A percentile compares a stretch with the other conserved stretches of the same genome.
phyloP scores from a whole-genome alignment of 2,329 filamentous ascomycete species.

The Penicillium expansum region DNA sequence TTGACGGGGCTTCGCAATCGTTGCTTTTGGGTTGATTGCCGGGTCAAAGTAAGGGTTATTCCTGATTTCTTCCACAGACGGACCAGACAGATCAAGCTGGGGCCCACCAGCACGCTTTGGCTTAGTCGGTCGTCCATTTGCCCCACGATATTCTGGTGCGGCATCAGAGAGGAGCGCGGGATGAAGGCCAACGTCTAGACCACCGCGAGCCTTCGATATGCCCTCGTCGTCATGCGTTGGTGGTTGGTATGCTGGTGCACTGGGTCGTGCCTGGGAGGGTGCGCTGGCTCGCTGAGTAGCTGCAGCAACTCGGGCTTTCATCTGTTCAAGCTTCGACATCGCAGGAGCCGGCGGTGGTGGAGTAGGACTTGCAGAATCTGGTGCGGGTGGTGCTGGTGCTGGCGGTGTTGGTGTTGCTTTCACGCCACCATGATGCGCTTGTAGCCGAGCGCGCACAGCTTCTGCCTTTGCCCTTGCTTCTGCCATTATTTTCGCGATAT shows the following conservation, averaged over 20 bases:
- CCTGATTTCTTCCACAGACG: constrained; percentile 57
- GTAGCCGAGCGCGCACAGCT: constrained; percentile 48
- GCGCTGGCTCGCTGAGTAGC: constrained; percentile 57
- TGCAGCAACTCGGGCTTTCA: constrained; percentile 76
- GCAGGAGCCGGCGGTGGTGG: constrained; percentile 39
- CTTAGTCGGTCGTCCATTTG: constrained; percentile 47
- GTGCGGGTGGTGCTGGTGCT: constrained; percentile 22
- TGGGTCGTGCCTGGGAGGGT: constrained; percentile 47
- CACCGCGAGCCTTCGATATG: constrained; percentile 57
- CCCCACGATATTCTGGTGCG: constrained; percentile 44
- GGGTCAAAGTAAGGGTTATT: constrained; percentile 84
- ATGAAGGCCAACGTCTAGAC: constrained; percentile 72
- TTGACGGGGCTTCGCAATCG: constrained; percentile 60
- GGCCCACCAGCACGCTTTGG: constrained; percentile 53
- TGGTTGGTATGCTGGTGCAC: constrained; percentile 38
- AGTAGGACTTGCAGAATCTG: constrained; percentile 36
- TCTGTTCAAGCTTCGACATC: constrained; percentile 69
- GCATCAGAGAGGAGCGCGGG: constrained; percentile 64
- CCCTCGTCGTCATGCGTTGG: constrained; percentile 51
- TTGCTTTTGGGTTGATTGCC: constrained; percentile 59
- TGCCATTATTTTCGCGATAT: constrained; percentile 49
- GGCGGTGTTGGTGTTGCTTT: constrained; percentile 24
- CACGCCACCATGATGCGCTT: constrained; percentile 38
- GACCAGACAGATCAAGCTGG: constrained; percentile 55
- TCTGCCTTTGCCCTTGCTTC: constrained; percentile 50